Conservation (phyloP, 2,329 filamentous ascomycete species). For the Biscogniauxia marginata region DNA sequence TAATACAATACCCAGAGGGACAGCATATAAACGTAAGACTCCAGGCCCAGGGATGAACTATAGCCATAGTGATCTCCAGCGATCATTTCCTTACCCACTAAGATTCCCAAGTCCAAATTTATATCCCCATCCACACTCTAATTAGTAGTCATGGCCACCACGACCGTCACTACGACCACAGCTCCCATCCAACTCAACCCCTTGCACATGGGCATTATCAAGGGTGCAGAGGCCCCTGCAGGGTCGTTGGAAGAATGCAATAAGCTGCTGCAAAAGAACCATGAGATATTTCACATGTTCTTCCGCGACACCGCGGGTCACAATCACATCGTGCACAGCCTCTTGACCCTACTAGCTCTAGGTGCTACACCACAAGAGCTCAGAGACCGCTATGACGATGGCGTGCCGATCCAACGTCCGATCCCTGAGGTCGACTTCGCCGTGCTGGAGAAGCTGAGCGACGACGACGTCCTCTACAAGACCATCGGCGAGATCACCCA, state of each 20-base stretch:
- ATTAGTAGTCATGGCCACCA: not conserved
- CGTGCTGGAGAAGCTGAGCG: slow-evolving; percentile 16
- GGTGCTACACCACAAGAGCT: slow-evolving; percentile 28
- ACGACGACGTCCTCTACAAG: slow-evolving; percentile 24
- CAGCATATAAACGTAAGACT: not conserved
- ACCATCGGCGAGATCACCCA: slow-evolving; percentile 9
- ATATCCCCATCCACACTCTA: not conserved
- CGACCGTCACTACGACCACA: not conserved
- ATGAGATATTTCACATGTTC: slow-evolving; percentile 32
- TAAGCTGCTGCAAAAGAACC: slow-evolving; percentile 30
- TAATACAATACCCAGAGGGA: not conserved
- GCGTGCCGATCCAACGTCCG: slow-evolving; percentile 23
- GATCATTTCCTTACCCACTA: not conserved
- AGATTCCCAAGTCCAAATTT: not conserved
- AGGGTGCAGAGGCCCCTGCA: not conserved
- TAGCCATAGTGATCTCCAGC: not conserved
- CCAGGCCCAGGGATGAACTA: not conserved
- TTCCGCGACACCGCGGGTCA: slow-evolving; percentile 27
- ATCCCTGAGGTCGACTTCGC: slow-evolving; percentile 20
- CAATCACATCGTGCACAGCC: slow-evolving; percentile 33
- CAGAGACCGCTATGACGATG: slow-evolving; percentile 28
- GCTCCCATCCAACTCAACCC: slow-evolving; percentile 1
- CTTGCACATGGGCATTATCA: slow-evolving; percentile 1
- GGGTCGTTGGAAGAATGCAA: slow-evolving; percentile 19
- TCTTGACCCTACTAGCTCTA: slow-evolving; percentile 30